These are phyloP conservation scores for Syzygium jambos DNA, from an alignment of 345 rosid genomes.

Conservation along the genomic window DNA sequence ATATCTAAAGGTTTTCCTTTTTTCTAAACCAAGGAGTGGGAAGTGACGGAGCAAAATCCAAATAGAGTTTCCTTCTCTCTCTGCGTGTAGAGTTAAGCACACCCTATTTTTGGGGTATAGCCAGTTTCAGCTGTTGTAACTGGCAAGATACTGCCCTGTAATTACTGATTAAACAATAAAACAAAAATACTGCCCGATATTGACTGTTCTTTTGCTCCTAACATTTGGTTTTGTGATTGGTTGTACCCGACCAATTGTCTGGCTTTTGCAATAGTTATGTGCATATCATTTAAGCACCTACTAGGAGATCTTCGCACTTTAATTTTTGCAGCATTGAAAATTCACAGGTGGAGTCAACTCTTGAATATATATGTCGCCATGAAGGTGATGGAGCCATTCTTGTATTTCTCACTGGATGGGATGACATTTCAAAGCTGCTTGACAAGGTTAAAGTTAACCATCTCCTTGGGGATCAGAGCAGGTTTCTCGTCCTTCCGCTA, in stretches of 20 bases:
- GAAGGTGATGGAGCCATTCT: conserved; percentile 92
- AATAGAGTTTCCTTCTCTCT: background rate
- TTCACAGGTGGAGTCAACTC: conserved; percentile 64
- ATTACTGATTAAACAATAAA: background rate
- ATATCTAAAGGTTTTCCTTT: background rate
- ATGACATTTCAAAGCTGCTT: conserved; percentile 82
- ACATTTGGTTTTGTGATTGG: background rate
- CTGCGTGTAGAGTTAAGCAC: background rate
- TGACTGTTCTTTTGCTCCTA: background rate
- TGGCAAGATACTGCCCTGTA: background rate
- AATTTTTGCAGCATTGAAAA: background rate
- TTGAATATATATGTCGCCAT: conserved; percentile 65
- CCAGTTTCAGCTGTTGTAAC: background rate
- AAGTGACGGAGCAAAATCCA: background rate
- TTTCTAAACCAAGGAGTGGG: background rate
- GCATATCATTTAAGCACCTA: background rate
- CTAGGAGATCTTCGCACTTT: background rate
- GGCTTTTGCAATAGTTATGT: background rate
- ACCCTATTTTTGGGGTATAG: background rate
- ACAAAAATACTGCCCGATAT: background rate
- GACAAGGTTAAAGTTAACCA: conserved; percentile 67
- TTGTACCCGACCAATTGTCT: background rate
- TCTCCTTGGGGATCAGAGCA: conserved; percentile 70
- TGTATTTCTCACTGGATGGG: conserved; percentile 96
- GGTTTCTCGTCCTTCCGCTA: conserved; percentile 72